Base-by-base conservation (phyloP, 768 basidiomycete genomes). In the Hortiboletus campestris region DNA sequence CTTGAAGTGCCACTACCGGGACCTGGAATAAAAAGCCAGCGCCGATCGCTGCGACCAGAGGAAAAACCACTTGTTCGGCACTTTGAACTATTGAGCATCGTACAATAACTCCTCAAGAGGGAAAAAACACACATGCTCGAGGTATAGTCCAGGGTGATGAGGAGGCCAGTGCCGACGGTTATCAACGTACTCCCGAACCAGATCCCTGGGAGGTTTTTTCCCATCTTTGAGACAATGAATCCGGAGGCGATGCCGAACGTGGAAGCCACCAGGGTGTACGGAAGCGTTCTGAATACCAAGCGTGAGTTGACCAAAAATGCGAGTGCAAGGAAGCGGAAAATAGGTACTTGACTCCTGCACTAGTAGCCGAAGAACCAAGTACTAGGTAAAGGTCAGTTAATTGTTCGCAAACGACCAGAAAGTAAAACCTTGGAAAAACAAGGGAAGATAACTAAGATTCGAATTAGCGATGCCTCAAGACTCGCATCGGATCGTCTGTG, bases 1-100 rank as follows among this genome's bases (percentile, higher is more conserved):
- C 88, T 70, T 94, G 91, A n/a, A 93, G 70, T 11, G 78, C 86
- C 55, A 91, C 86, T 14, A 91, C 72, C 1, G 88, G 89, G 2
- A 72, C 67, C 75, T 84, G 81, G 77, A 87, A 86, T 40, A 91
- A 69, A 59, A 77, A 79, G 0, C 88, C 89, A 14, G 82, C 65
- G 0, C 89, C 88, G 14, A 85, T 39, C 6, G 86, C 80, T 13
- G 86, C 77, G 29, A 91, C 67, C n/a, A 91, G 69, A 4, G 86
- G 84, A 61, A 78, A 88, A 4, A 91, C 44, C 11, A 80, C 81
- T 67, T 88, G 82, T 63, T 79, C 73, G 2, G 82, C 85, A 22
- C 86, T 86, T 55, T 14, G 35, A 11, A 58, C 49, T 10, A 8
- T 34, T 60, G 16, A 67, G 51, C 29, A 45, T n/a, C 6, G 2